Evolutionary conservation across 768 basidiomycete genomes (phyloP).

Genomic region (Candolleomyces aberdarensis): DNA sequence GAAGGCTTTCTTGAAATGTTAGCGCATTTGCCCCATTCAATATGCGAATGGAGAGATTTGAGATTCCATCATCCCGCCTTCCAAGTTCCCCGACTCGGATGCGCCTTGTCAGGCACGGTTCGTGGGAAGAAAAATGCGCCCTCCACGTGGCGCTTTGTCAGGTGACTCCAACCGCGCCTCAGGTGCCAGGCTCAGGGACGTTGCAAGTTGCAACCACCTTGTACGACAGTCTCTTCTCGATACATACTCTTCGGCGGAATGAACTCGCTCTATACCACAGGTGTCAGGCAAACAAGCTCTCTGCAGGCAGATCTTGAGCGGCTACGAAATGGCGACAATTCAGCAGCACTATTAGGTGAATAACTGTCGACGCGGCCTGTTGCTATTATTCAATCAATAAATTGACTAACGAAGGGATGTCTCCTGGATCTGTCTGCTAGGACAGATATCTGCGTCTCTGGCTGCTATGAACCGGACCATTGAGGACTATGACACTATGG

Average conservation of each 20-base stretch:
- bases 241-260: slow-evolving; percentile 26
- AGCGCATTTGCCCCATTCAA: no score
- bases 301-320: slow-evolving; percentile 85
- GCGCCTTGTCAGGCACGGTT: no score
- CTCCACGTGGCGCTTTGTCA: no score
- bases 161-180: no score
- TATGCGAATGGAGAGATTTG: no score
- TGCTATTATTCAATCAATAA: slow-evolving; percentile 5
- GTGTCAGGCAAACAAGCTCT: slow-evolving; percentile 87
- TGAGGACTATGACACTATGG: slow-evolving; percentile 97
- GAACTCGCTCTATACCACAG: slow-evolving; percentile 95
- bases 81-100: no score
- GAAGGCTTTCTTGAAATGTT: no score
- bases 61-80: no score
- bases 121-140: no score
- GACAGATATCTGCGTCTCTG: slow-evolving; percentile 98
- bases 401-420: slow-evolving; percentile 16
- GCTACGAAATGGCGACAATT: slow-evolving; percentile 75
- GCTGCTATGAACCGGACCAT: slow-evolving; percentile 91
- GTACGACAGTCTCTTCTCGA: no score
- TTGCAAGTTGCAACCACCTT: no score
- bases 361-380: slow-evolving; percentile 8
- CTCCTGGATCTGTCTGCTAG: slow-evolving; percentile 42
- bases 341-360: slow-evolving; percentile 81
- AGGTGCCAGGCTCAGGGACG: no score